Conservation (phyloP, 2,329 filamentous ascomycete genomes). For the Fusarium irregulare region DNA sequence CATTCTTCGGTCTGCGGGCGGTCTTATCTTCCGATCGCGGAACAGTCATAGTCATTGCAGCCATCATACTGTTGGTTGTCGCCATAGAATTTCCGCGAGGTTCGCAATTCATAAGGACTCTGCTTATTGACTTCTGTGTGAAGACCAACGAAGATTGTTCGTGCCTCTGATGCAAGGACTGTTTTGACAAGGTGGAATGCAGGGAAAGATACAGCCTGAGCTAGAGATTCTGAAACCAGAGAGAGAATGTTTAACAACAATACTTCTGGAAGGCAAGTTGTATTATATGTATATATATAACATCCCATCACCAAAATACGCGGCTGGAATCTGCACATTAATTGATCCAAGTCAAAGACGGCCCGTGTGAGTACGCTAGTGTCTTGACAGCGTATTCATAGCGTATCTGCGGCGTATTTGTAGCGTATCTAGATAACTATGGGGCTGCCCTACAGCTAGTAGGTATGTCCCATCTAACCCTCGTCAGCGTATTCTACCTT, state of each 20-base stretch:
- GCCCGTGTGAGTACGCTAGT: accelerated
- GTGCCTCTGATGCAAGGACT: accelerated
- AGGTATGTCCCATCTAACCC: too few species aligned
- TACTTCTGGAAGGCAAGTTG: too few species aligned
- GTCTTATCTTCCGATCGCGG: neutral
- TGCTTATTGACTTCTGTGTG: accelerated
- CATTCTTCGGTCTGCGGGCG: accelerated
- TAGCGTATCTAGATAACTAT: neutral
- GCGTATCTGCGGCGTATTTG: neutral
- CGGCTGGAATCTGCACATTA: too few species aligned
- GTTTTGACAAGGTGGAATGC: neutral
- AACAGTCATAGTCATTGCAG: neutral
- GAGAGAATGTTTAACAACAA: accelerated
- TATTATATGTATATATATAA: too few species aligned
- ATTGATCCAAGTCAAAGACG: too few species aligned
- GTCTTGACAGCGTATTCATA: too few species aligned
- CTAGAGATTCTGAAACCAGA: neutral
- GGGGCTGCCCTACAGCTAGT: neutral
- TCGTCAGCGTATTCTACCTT: neutral
- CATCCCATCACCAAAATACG: too few species aligned
- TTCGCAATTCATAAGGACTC: accelerated
- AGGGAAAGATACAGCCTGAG: too few species aligned
- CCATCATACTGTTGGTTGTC: neutral
- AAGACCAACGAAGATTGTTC: too few species aligned
- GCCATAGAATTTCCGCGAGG: too few species aligned